phyloP scores from a whole-genome alignment of 257 asterid genomes.

The Nicotiana sylvestris region DNA sequence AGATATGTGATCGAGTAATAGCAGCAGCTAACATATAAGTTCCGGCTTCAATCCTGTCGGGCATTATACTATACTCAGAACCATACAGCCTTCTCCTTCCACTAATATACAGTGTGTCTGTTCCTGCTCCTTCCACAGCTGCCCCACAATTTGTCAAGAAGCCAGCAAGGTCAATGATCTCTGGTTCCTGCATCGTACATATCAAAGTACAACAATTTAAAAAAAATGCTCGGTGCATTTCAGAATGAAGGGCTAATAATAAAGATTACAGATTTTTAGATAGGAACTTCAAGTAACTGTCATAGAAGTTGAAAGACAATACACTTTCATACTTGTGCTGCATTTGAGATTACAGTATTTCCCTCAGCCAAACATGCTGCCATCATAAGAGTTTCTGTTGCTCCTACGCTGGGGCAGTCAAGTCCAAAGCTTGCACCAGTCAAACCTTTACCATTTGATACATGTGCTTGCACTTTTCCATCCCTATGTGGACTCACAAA shows the following conservation, averaged over 20 bases:
- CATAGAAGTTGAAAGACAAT: constrained; percentile 2
- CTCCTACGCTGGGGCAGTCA: constrained; percentile 47
- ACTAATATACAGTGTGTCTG: constrained; percentile 19
- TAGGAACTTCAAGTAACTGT: neutral
- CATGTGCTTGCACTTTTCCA: constrained; percentile 30
- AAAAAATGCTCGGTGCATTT: neutral
- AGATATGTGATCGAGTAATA: constrained; percentile 33
- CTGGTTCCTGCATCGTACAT: constrained; percentile 34
- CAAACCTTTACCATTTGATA: constrained; percentile 33
- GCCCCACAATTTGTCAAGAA: constrained; percentile 37
- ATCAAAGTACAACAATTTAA: neutral
- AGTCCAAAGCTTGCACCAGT: constrained; percentile 38
- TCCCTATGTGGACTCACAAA: constrained; percentile 22
- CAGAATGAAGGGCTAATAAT: neutral
- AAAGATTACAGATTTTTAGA: neutral
- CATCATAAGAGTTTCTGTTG: constrained; percentile 52
- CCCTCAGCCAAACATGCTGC: constrained; percentile 47
- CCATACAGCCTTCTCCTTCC: constrained; percentile 30
- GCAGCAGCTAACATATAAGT: constrained; percentile 48
- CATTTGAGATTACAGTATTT: constrained; percentile 33
- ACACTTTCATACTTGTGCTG: constrained; percentile 30
- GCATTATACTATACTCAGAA: constrained; percentile 29
- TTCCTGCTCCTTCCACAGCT: constrained; percentile 33
- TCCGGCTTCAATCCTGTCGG: constrained; percentile 43
- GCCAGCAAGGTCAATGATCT: constrained; percentile 35